Conservation (phyloP, 495 filamentous ascomycete genomes). For the Aspergillus ostianus region DNA sequence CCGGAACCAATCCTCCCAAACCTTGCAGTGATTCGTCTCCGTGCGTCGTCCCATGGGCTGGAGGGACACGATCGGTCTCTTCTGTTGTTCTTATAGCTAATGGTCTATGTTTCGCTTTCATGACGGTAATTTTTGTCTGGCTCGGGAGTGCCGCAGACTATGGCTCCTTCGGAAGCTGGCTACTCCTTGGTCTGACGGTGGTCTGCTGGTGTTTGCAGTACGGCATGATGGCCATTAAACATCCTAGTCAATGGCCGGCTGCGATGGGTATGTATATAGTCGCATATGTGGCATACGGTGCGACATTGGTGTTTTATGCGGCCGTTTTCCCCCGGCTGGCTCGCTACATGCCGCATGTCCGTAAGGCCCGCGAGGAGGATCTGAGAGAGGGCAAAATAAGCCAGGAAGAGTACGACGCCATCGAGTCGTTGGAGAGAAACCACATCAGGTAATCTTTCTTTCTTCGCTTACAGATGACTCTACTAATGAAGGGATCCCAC, state of each 20-base stretch:
- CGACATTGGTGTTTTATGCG: conserved; percentile 49
- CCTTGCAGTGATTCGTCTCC: conserved; percentile 42
- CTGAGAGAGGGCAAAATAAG: conserved; percentile 40
- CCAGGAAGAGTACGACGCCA: conserved; percentile 43
- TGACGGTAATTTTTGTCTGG: conserved; percentile 50
- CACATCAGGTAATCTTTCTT: conserved; percentile 39
- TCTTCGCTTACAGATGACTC: background rate
- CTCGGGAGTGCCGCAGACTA: conserved; percentile 51
- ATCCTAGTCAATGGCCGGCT: conserved; percentile 46
- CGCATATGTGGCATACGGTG: conserved; percentile 47
- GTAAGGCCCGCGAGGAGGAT: conserved; percentile 47
- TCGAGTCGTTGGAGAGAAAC: conserved; percentile 49
- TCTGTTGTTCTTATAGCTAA: conserved; percentile 50
- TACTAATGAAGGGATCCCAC: background rate
- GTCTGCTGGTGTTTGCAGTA: conserved; percentile 51
- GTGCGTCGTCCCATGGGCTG: conserved; percentile 48
- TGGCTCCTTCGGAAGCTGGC: conserved; percentile 49
- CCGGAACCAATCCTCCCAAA: conserved; percentile 37
- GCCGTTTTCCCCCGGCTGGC: conserved; percentile 48
- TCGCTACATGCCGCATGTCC: conserved; percentile 47
- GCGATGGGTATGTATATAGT: conserved; percentile 51
- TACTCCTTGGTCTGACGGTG: conserved; percentile 45
- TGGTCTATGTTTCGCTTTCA: conserved; percentile 50
- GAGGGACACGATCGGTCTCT: conserved; percentile 42
- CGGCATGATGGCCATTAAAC: conserved; percentile 42